Evolutionary conservation across 2,329 filamentous ascomycete genomes (phyloP).

Genomic region (Dactylella cylindrospora): DNA sequence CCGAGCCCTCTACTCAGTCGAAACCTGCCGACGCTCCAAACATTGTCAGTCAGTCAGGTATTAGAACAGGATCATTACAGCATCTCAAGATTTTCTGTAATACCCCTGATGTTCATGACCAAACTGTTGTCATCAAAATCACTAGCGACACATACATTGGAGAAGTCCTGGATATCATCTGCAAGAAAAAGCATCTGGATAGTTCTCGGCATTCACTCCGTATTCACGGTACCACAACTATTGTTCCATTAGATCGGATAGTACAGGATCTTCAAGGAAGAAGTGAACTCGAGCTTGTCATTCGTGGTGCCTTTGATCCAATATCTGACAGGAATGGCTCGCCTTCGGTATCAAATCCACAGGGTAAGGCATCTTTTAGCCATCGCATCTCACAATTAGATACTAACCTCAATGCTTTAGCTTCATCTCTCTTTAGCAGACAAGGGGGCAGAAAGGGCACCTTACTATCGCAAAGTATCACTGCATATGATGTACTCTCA

Average conservation of each 20-base stretch:
- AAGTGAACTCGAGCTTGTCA: constrained; percentile 72
- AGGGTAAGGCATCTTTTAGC: constrained; percentile 12
- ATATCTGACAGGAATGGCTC: constrained; percentile 49
- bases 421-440: constrained; percentile 34
- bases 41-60: constrained; percentile 30
- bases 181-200: constrained; percentile 74
- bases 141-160: constrained; percentile 81
- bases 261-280: constrained; percentile 76
- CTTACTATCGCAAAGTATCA: constrained; percentile 29
- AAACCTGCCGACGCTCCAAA: constrained; percentile 33
- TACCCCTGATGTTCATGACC: constrained; percentile 56
- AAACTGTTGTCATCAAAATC: constrained; percentile 71
- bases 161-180: constrained; percentile 76
- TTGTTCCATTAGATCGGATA: constrained; percentile 67
- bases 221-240: constrained; percentile 69
- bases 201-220: constrained; percentile 78
- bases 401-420: constrained; percentile 5
- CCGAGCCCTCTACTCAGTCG: constrained; percentile 18
- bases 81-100: constrained; percentile 48
- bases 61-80: constrained; percentile 45
- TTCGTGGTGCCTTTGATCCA: constrained; percentile 75
- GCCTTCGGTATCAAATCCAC: constrained; percentile 35
- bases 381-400: background rate
- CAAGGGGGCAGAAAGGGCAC: constrained; percentile 22
- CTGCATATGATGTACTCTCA: constrained; percentile 45